A percentile compares a stretch with the other conserved stretches of the same genome.
Conservation (phyloP, 352 stramenopile genomes). For the Globisporangium acanthophoron region DNA sequence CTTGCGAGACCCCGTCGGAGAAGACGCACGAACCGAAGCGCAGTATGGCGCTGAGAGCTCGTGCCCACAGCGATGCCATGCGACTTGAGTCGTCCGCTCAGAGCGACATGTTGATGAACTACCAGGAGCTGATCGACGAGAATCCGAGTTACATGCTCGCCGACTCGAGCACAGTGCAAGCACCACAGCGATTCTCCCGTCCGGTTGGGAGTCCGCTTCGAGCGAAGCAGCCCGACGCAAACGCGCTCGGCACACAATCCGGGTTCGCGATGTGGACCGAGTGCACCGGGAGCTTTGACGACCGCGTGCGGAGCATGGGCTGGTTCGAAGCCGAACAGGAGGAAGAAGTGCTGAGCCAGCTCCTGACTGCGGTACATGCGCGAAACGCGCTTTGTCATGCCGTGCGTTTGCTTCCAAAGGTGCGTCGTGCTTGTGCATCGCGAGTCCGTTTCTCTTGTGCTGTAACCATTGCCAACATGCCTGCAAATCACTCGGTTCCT, state of each 20-base stretch:
- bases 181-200: constrained; percentile 15
- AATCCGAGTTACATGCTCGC: constrained; percentile 72
- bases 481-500: neutral
- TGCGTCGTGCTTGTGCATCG: constrained; percentile 11
- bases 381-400: constrained; percentile 65
- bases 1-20: neutral
- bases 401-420: constrained; percentile 47
- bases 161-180: constrained; percentile 44
- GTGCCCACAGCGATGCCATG: neutral
- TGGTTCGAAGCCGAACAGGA: constrained; percentile 60
- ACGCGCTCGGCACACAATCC: constrained; percentile 18
- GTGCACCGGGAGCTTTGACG: constrained; percentile 57
- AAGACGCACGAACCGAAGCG: constrained; percentile 3
- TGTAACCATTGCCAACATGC: too few relatives aligned
- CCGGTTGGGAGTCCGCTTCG: constrained; percentile 40
- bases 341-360: constrained; percentile 47
- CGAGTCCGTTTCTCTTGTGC: neutral
- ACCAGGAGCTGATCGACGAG: constrained; percentile 72
- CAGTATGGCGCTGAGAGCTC: neutral
- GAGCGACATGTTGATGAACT: constrained; percentile 23
- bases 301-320: constrained; percentile 52
- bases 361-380: constrained; percentile 57
- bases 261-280: constrained; percentile 63
- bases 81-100: constrained; percentile 5
- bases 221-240: constrained; percentile 25